phyloP scores from a whole-genome alignment of 441 rosid species.

The Gossypium gossypioides region DNA sequence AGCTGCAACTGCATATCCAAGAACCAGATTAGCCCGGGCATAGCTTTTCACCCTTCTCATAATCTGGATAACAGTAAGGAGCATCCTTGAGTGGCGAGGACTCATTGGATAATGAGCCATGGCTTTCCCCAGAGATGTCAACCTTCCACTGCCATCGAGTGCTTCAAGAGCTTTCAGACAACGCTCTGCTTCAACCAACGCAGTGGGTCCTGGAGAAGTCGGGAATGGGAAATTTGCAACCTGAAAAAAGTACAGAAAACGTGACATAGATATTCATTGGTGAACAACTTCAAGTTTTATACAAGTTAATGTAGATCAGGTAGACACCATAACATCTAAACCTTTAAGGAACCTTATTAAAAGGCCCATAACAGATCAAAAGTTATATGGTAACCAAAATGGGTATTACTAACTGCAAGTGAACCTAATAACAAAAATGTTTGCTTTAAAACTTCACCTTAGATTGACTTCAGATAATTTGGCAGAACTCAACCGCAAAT shows the following conservation, averaged over 20 bases:
- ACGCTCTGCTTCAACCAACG: constrained; percentile 57
- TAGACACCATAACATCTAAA: not conserved
- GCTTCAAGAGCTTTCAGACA: constrained; percentile 73
- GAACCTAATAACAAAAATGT: not conserved
- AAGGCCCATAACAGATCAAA: not conserved
- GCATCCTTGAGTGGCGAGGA: constrained; percentile 88
- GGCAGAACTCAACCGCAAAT: not conserved
- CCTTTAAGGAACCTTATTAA: not conserved
- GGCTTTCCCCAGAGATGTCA: constrained; percentile 71
- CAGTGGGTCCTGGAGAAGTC: constrained; percentile 54
- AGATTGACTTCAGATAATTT: not conserved
- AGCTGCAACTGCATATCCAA: constrained; percentile 47
- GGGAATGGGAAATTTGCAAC: constrained; percentile 83
- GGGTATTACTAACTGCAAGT: not conserved
- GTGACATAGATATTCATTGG: not conserved
- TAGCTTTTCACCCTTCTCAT: constrained; percentile 33
- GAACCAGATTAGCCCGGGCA: constrained; percentile 51
- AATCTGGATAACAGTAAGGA: constrained; percentile 61
- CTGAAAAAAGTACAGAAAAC: constrained; percentile 24
- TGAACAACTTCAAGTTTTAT: not conserved
- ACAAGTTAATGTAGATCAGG: not conserved
- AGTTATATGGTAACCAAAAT: not conserved
- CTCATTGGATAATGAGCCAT: constrained; percentile 83
- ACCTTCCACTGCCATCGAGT: constrained; percentile 44
- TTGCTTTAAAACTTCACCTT: not conserved